Evolutionary conservation across 352 stramenopile species (phyloP).

Genomic region (Pythium myriotylum): DNA sequence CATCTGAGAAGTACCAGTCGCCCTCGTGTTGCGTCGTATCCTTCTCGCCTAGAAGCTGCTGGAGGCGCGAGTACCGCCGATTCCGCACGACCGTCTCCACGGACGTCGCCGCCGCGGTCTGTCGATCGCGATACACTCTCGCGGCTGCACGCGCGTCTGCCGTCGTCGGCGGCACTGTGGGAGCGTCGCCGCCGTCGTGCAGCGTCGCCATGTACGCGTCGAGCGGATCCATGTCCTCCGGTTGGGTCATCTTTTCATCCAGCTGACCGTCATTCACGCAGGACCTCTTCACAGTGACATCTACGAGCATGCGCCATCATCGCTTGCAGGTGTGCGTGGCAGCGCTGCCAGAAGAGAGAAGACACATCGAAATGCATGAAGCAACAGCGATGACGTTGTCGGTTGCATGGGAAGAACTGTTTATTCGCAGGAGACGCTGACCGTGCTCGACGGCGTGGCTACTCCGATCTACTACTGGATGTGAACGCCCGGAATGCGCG

Average conservation of each 20-base stretch:
- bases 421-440: no score
- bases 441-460: no score
- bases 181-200: conserved; percentile 19
- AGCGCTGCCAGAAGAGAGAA: no score
- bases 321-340: no score
- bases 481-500: background rate
- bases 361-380: no score
- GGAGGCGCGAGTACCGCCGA: conserved; percentile 66
- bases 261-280: conserved; percentile 8
- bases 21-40: conserved; percentile 16
- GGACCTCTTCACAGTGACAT: conserved; percentile 1
- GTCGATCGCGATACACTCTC: background rate
- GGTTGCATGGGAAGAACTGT: no score
- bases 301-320: background rate
- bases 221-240: conserved; percentile 56
- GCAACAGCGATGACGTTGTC: no score
- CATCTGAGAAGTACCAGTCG: conserved; percentile 78
- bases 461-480: no score
- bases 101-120: conserved; percentile 1
- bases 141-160: conserved; percentile 5
- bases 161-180: conserved; percentile 4
- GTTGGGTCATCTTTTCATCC: background rate
- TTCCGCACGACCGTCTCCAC: conserved; percentile 55
- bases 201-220: conserved; percentile 84
- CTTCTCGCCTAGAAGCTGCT: conserved; percentile 52